Evolutionary conservation across 331 rosid genomes (phyloP), one percentile per base, ranked within the genome.

Genomic region (Malus hybrid): DNA sequence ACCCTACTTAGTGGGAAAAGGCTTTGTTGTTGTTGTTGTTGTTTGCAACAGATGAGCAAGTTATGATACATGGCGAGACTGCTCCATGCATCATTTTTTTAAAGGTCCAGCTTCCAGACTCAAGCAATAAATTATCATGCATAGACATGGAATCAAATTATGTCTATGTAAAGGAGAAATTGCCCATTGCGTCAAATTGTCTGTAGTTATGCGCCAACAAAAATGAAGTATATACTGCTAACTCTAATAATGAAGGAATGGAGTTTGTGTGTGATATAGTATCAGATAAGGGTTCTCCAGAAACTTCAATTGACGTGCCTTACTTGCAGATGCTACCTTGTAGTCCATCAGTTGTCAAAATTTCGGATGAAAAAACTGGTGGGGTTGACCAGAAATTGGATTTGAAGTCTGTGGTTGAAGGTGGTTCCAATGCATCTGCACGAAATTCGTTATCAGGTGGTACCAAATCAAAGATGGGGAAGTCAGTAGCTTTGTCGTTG

Each of bases 181-280:
- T 84, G 56, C 76, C 80, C 76, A 13, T 76, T 65, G 83, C 66
- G 60, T 70, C 82, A 80, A 82, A 78, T 78, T n/a, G 56, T 67
- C 6, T 79, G 46, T 65, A 86, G 48, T 46, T 72, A 20, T 73
- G 85, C 15, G 60, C 80, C 15, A 82, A 83, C 67, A 75, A 67
- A 15, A 80, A 66, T 46, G 85, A 85, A 75, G 64, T 73, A 75
- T 77, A 79, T 24, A 56, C 80, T 32, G 66, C 84, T 73, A 78
- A 82, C 82, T 77, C 83, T 46, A 69, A 65, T 64, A 82, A 76
- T 69, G 93, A 90, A 78, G 81, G 82, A 69, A 60, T 70, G 79
- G 89, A 82, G 69, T 72, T 78, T 75, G 71, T 72, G 19, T 78
- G 84, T 73, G 82, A 73, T 77, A 68, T 69, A 62, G 68, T 75